Base-by-base conservation (phyloP, 192 early-diverging fungal genomes). In the Backusella psychrophila region DNA sequence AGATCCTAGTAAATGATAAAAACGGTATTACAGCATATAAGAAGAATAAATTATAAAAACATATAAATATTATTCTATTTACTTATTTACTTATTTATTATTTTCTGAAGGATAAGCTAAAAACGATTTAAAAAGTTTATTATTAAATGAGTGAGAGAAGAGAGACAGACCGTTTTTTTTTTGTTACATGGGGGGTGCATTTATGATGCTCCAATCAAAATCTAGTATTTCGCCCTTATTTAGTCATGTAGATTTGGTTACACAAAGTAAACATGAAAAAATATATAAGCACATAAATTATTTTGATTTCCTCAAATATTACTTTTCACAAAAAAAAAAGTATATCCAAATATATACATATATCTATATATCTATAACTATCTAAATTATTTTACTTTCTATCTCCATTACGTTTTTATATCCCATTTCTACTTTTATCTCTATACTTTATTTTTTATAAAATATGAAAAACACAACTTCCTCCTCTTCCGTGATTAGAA, bases 391-490 rank as follows among this genome's bases (percentile, higher is more conserved):
- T 49, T 33, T 23, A 35, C 23, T 35, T 42, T 41, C 11, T 70
- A 26, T 42, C 21, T 39, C 19, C 11, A 38, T 38, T 39, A 38
- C 21, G 36, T 69, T 69, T 39, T 69, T 69, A n/a, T 17, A 33
- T 36, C 7, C 3, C n/a, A 21, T 39, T 3, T 23, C 17, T 39
- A 19, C 19, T 12, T 38, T 35, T 67, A 34, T 34, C 23, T 71
- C 39, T 71, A 31, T 44, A 46, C 17, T 7, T 14, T 23, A 26
- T 26, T 3, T 29, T 71, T 41, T 31, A 71, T 49, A 26, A 33
- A 46, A 31, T 19, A 71, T 71, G 70, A 63, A 63, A 63, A 23
- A 63, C 56, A 12, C 56, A 63, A 33, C 42, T 71, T 71, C 70
- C 3, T 19, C 26, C 42, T 71, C 70, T 17, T 19, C 70, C 26